Conservation (phyloP, 2,329 filamentous ascomycete species). For the Dactylellina leptospora region DNA sequence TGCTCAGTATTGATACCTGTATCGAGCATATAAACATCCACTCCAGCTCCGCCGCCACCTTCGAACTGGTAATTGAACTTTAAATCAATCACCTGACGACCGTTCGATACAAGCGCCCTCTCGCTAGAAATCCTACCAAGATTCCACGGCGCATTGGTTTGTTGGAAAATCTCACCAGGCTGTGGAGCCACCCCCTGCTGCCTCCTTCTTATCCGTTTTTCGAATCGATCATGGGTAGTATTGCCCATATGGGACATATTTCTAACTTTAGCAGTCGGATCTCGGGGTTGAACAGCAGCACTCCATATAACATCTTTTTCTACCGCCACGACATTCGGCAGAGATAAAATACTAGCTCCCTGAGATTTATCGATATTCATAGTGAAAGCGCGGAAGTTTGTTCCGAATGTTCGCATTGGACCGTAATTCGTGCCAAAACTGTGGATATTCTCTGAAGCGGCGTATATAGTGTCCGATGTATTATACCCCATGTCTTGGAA, state of each 20-base stretch:
- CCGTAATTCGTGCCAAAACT: background rate
- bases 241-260: slow-evolving; percentile 22
- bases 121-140: slow-evolving; percentile 58
- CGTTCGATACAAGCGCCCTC: slow-evolving; percentile 55
- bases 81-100: slow-evolving; percentile 57
- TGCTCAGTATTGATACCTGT: slow-evolving; percentile 60
- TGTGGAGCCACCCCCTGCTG: too few relatives aligned
- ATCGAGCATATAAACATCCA: slow-evolving; percentile 64
- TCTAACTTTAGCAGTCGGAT: slow-evolving; percentile 36
- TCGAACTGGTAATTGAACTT: slow-evolving; percentile 55
- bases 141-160: slow-evolving; percentile 55
- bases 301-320: slow-evolving; percentile 19
- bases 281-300: slow-evolving; percentile 16
- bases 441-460: slow-evolving; percentile 4
- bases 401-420: slow-evolving; percentile 11
- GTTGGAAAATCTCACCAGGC: background rate
- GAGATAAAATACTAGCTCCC: background rate
- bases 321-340: slow-evolving; percentile 19
- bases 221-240: background rate
- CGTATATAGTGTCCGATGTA: slow-evolving; percentile 59
- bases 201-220: background rate
- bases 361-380: slow-evolving; percentile 29
- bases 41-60: slow-evolving; percentile 59
- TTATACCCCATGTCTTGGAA: slow-evolving; percentile 53
- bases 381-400: slow-evolving; percentile 54